Evolutionary conservation across 352 stramenopile species (phyloP).

Genomic region (Phytophthora meadii): DNA sequence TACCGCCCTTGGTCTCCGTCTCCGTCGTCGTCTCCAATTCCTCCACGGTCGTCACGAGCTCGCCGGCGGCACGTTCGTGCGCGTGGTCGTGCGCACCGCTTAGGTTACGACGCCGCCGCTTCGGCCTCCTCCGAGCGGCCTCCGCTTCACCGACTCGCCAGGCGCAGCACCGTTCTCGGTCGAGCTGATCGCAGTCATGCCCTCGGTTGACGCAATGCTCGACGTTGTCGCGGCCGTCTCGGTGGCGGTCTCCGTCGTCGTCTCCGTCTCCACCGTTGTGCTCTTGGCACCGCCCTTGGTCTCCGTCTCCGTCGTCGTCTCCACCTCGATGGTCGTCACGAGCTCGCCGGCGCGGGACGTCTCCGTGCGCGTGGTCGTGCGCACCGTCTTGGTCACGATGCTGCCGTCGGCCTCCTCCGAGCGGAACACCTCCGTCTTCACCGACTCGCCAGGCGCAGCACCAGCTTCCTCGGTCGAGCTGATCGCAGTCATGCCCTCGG

Average conservation of each 20-base stretch:
- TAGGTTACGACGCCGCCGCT: neutral
- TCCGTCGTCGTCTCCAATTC: slow-evolving; percentile 28
- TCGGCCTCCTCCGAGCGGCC: slow-evolving; percentile 7
- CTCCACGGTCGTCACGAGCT: slow-evolving; percentile 24
- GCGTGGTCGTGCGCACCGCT: neutral
- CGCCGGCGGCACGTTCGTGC: slow-evolving; percentile 9
- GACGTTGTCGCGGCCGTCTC: neutral
- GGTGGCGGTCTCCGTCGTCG: neutral
- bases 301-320: slow-evolving; percentile 26
- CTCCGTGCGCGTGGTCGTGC: slow-evolving; percentile 22
- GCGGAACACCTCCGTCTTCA: slow-evolving; percentile 27
- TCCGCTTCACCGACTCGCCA: slow-evolving; percentile 17
- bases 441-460: slow-evolving; percentile 8
- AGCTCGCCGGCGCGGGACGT: slow-evolving; percentile 15
- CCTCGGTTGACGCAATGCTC: neutral
- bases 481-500: slow-evolving; percentile 17
- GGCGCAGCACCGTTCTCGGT: too few relatives aligned
- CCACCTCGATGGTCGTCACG: slow-evolving; percentile 26
- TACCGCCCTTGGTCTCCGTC: slow-evolving; percentile 13
- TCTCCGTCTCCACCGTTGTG: neutral
- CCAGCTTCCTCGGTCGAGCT: slow-evolving; percentile 22
- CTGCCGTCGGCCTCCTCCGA: slow-evolving; percentile 25
- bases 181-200: neutral
- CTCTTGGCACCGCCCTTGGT: neutral
- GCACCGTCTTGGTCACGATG: slow-evolving; percentile 30